These are phyloP conservation scores for Penicillium paneum DNA, from an alignment of 2,329 filamentous ascomycete species.

Conservation along the genomic window DNA sequence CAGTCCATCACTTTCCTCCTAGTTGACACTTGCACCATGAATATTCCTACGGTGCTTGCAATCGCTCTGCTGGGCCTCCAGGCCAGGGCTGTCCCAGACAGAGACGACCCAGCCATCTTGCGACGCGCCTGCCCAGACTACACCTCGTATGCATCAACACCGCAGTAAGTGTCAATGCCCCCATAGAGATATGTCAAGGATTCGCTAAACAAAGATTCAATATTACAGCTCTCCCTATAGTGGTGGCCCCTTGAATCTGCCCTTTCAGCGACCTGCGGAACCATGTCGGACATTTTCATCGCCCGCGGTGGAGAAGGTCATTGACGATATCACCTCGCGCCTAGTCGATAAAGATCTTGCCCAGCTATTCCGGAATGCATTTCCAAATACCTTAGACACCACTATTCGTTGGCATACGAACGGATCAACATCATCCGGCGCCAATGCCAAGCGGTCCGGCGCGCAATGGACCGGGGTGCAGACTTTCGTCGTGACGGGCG, in stretches of 20 bases:
- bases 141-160: slow-evolving; percentile 55
- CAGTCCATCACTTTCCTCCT: neutral
- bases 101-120: slow-evolving; percentile 29
- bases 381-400: slow-evolving; percentile 86
- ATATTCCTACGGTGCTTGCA: slow-evolving; percentile 9
- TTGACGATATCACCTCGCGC: slow-evolving; percentile 72
- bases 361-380: slow-evolving; percentile 90
- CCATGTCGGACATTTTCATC: slow-evolving; percentile 89
- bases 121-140: slow-evolving; percentile 64
- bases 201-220: neutral
- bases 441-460: slow-evolving; percentile 47
- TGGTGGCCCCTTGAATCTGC: slow-evolving; percentile 71
- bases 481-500: slow-evolving; percentile 88
- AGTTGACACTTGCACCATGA: slow-evolving; percentile 7
- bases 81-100: slow-evolving; percentile 16
- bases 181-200: neutral
- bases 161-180: slow-evolving; percentile 52
- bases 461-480: slow-evolving; percentile 78
- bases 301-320: slow-evolving; percentile 80
- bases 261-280: slow-evolving; percentile 77
- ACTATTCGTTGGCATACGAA: slow-evolving; percentile 84
- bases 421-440: slow-evolving; percentile 37
- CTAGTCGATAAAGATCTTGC: slow-evolving; percentile 86
- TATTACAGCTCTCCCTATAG: slow-evolving; percentile 68
- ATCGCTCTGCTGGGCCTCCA: slow-evolving; percentile 16